Percentiles rank a stretch among this genome's conserved stretches.
Evolutionary conservation across 805 yeast genomes (phyloP).

Genomic region (Danielia reshetovae): DNA sequence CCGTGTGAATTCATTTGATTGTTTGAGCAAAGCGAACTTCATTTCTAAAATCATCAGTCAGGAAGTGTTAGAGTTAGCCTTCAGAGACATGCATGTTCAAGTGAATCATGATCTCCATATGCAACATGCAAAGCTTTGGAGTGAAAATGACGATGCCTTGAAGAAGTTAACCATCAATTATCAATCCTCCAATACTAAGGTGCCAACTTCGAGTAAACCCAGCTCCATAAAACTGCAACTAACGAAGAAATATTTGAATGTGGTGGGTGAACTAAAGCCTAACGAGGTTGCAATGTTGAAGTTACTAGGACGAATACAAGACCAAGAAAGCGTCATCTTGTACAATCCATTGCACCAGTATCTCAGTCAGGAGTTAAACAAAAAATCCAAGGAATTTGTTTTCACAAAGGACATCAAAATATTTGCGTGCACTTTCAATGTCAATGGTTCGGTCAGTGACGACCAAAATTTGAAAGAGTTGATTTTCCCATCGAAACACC

Average conservation of each 20-base stretch:
- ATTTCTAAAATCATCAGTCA: constrained; percentile 46
- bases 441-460: constrained; percentile 43
- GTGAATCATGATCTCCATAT: constrained; percentile 30
- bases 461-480: constrained; percentile 42
- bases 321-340: constrained; percentile 41
- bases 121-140: constrained; percentile 46
- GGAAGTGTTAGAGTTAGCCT: constrained; percentile 44
- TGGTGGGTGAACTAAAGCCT: constrained; percentile 38
- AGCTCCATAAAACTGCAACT: constrained; percentile 31
- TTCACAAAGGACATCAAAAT: constrained; percentile 38
- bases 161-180: constrained; percentile 38
- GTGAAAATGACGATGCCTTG: constrained; percentile 40
- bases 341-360: constrained; percentile 55
- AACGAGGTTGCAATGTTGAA: constrained; percentile 44
- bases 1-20: constrained; percentile 47
- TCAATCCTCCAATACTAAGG: constrained; percentile 34
- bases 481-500: constrained; percentile 40
- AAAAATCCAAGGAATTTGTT: constrained; percentile 37
- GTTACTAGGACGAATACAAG: constrained; percentile 45
- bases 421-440: constrained; percentile 52
- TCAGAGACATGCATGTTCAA: constrained; percentile 38
- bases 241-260: constrained; percentile 35
- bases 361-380: constrained; percentile 39
- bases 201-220: constrained; percentile 41
- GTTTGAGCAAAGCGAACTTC: constrained; percentile 46